These are phyloP conservation scores for Ananas comosus DNA, from an alignment of 176 grass and related monocot species.

Conservation along the genomic window DNA sequence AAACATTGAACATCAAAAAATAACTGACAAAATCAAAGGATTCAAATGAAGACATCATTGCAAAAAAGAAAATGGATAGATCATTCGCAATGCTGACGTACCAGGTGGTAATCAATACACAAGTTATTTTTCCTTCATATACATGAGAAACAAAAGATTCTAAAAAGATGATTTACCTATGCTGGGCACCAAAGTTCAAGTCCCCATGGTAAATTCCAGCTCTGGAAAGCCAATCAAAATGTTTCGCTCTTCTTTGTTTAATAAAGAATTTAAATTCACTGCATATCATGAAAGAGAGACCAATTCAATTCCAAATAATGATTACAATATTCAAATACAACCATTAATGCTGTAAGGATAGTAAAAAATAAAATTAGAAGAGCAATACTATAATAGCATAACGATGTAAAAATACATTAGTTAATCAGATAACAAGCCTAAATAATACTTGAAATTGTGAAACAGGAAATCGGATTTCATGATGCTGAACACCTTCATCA, in stretches of 20 bases:
- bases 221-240: conserved; percentile 96
- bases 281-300: conserved; percentile 20
- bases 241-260: conserved; percentile 90
- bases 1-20: not conserved
- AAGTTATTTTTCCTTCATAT: not conserved
- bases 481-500: too few species aligned
- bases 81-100: not conserved
- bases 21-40: not conserved
- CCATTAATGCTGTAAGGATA: not conserved
- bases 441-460: too few species aligned
- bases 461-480: too few species aligned
- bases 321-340: not conserved
- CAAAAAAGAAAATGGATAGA: not conserved
- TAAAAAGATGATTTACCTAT: conserved; percentile 50
- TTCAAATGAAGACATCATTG: not conserved
- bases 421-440: too few species aligned
- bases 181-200: conserved; percentile 88
- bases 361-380: not conserved
- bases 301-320: not conserved
- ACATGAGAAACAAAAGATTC: not conserved
- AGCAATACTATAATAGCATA: too few species aligned
- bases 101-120: not conserved
- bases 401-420: too few species aligned
- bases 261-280: conserved; percentile 98
- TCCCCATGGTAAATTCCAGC: conserved; percentile 92